Conservation (phyloP, 2,329 filamentous ascomycete species). For the Pseudocercospora musae region DNA sequence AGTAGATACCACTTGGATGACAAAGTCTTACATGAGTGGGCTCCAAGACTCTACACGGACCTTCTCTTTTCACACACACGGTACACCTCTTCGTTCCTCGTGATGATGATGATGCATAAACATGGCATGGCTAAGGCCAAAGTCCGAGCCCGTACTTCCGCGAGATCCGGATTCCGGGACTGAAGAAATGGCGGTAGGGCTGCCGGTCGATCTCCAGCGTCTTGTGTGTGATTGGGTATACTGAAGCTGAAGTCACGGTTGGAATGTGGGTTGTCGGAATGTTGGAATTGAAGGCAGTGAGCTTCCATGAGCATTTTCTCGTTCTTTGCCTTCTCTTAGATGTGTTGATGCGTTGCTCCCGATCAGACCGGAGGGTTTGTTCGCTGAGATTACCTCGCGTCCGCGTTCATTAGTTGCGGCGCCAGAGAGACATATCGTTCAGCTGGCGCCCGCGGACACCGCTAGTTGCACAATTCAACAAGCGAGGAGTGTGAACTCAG, state of each 20-base stretch:
- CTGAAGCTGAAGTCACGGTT: background rate
- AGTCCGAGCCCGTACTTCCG: background rate
- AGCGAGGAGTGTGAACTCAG: background rate
- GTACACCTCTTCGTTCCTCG: background rate
- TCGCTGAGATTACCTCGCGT: background rate
- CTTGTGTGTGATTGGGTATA: background rate
- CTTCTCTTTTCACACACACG: background rate
- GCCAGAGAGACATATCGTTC: background rate
- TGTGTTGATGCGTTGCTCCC: background rate
- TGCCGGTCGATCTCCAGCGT: no score
- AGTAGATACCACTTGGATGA: background rate
- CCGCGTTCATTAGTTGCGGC: background rate
- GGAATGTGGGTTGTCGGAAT: background rate
- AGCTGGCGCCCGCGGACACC: background rate
- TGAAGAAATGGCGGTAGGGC: background rate
- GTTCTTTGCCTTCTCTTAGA: background rate
- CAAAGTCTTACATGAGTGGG: background rate
- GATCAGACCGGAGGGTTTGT: background rate
- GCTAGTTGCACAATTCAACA: background rate
- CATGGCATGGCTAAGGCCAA: background rate
- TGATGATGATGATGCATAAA: constrained; percentile 1
- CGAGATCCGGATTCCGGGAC: background rate
- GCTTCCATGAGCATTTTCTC: background rate
- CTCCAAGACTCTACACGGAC: background rate
- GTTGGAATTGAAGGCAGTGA: background rate